These are phyloP conservation scores for Pestalotiopsis sp. DNA, from an alignment of 2,329 filamentous ascomycete species.

Conservation along the genomic window DNA sequence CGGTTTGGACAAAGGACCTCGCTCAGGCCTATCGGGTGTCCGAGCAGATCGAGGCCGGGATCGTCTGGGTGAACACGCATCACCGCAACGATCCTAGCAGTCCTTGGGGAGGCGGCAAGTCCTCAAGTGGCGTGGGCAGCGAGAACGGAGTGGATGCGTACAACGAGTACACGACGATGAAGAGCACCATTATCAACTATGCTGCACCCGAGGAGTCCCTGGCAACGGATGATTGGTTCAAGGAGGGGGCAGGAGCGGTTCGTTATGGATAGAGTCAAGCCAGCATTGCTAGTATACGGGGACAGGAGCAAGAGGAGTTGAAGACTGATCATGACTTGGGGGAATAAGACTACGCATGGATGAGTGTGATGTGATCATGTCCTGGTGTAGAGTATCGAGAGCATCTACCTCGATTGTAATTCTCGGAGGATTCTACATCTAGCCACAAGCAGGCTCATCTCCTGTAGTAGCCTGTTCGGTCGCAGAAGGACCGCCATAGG, in stretches of 20 bases:
- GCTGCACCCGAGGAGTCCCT: slow-evolving; percentile 53
- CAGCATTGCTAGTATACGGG: background rate
- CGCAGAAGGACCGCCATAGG: slow-evolving; percentile 38
- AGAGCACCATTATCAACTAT: slow-evolving; percentile 71
- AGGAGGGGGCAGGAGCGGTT: slow-evolving; percentile 54
- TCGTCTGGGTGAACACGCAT: slow-evolving; percentile 60
- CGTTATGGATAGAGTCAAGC: slow-evolving; percentile 53
- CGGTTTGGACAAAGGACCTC: slow-evolving; percentile 74
- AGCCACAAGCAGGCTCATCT: slow-evolving; percentile 11
- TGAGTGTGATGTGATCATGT: no score
- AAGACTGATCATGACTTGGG: background rate
- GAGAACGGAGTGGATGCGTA: slow-evolving; percentile 71
- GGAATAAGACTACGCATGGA: no score
- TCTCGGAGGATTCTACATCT: background rate
- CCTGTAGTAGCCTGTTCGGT: slow-evolving; percentile 1
- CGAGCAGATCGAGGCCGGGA: slow-evolving; percentile 68
- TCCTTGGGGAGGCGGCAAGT: slow-evolving; percentile 67
- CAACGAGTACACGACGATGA: slow-evolving; percentile 57
- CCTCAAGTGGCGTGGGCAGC: slow-evolving; percentile 66
- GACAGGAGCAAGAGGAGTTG: background rate
- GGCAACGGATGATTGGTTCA: slow-evolving; percentile 67
- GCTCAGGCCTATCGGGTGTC: slow-evolving; percentile 73
- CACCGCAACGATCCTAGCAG: slow-evolving; percentile 72
- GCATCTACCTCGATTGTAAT: background rate
- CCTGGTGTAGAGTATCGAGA: no score